phyloP scores from a whole-genome alignment of 768 basidiomycete genomes.

The Auricularia cornea region DNA sequence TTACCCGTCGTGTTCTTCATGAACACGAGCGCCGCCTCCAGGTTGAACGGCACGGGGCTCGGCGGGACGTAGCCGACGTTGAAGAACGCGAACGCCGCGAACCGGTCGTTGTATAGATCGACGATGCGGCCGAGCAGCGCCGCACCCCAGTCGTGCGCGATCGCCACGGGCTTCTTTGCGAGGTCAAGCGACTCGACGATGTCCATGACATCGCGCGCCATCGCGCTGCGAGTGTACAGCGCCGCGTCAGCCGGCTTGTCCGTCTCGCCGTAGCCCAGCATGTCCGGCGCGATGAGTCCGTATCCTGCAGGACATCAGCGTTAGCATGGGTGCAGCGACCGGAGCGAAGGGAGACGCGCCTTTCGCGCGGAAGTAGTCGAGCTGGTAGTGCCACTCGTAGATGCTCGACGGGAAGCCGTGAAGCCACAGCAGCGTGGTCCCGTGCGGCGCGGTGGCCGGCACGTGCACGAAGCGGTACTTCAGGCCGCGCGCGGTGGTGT shows the following conservation, averaged over 20 bases:
- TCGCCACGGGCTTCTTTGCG: slow-evolving; percentile 22
- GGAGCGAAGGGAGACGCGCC: slow-evolving; percentile 14
- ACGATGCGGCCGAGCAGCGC: slow-evolving; percentile 25
- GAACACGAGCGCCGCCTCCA: slow-evolving; percentile 17
- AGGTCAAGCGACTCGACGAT: slow-evolving; percentile 32
- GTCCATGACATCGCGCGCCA: slow-evolving; percentile 34
- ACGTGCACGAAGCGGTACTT: slow-evolving; percentile 28
- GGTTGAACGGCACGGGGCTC: slow-evolving; percentile 9
- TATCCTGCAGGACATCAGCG: slow-evolving; percentile 17
- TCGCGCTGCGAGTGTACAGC: slow-evolving; percentile 25
- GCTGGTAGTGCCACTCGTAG: slow-evolving; percentile 33
- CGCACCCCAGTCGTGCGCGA: slow-evolving; percentile 42
- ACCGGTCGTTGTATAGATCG: slow-evolving; percentile 31
- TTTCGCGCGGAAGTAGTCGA: slow-evolving; percentile 26
- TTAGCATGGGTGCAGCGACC: too few relatives aligned
- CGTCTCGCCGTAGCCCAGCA: slow-evolving; percentile 46
- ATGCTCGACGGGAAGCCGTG: slow-evolving; percentile 43
- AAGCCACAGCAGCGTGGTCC: slow-evolving; percentile 33
- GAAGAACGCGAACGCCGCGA: slow-evolving; percentile 34
- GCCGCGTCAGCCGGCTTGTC: slow-evolving; percentile 33
- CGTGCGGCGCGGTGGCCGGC: slow-evolving; percentile 8
- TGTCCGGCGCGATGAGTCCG: slow-evolving; percentile 40
- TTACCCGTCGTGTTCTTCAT: slow-evolving; percentile 22
- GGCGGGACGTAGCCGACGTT: slow-evolving; percentile 30
- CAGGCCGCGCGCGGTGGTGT: slow-evolving; percentile 23